Evolutionary conservation across 768 basidiomycete genomes (phyloP), one percentile per base, ranked within the genome.

Genomic region (Suillus lakei): DNA sequence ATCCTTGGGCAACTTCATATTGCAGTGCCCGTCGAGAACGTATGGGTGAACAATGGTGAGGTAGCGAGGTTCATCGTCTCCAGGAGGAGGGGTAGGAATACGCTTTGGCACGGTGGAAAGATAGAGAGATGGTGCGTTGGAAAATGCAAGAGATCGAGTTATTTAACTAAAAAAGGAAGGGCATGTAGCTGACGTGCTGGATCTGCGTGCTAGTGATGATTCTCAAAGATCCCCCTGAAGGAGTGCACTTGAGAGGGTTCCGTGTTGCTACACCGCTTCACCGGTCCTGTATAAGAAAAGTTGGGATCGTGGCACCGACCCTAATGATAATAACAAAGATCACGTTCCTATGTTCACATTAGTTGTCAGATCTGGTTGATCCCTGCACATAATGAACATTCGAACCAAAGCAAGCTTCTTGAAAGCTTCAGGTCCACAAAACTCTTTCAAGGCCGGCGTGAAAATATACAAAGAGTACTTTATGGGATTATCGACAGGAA

Each of bases 1-100:
- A 43, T 84, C 83, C 6, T 65, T 71, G 44, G 68, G 71, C 0
- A 80, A 60, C 30, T 80, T 78, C 78, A 84, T 77, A 62, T 82
- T 79, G 26, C 81, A 78, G 18, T 80, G 72, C 0, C 76, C 72
- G 3, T 68, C 68, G 64, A 70, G 71, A 0, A 82, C 82, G 63
- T 81, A 84, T 0, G 83, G 84, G 53, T 79, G 65, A 0, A 81
- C 78, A 67, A 84, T 78, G 23, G 80, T 78, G 7, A 84, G 71
- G 66, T 81, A 84, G 44, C 74, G 70, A 0, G 83, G 82, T 56
- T 82, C 84, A 39, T 84, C 83, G 41, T 82, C 78, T 6, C 69
- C 69, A 10, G 81, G 81, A 8, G 80, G 80, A 1, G 82, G 83
- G 4, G 83, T 83, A 46, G 70, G 63, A 4, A 72, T 61, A 15